phyloP scores from a whole-genome alignment of 2,329 filamentous ascomycete species.

The Fusarium sp. region DNA sequence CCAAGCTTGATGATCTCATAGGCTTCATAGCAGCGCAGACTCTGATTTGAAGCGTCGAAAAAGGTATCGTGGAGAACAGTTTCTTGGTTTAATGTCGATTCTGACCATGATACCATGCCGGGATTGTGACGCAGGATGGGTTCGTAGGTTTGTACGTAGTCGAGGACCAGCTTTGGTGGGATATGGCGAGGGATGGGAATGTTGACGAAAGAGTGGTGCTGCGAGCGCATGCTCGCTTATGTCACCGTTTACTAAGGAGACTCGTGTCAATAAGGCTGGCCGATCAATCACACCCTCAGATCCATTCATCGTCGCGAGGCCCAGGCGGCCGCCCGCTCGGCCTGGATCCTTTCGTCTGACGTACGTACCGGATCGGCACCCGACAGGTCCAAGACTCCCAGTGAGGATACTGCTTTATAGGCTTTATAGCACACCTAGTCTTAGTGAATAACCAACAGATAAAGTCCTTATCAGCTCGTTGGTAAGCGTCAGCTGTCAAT shows the following conservation, averaged over 20 bases:
- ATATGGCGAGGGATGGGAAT: slow-evolving; percentile 55
- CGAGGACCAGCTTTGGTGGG: slow-evolving; percentile 52
- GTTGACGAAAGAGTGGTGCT: slow-evolving; percentile 51
- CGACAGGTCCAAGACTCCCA: not conserved
- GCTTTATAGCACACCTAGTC: not conserved
- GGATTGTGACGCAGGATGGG: slow-evolving; percentile 57
- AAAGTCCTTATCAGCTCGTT: not conserved
- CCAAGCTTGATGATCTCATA: slow-evolving; percentile 51
- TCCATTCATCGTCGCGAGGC: not conserved
- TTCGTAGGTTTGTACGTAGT: slow-evolving; percentile 54
- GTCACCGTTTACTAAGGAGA: not conserved
- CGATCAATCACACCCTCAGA: not conserved
- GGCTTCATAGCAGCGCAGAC: slow-evolving; percentile 50
- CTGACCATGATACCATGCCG: slow-evolving; percentile 51
- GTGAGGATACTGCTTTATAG: not conserved
- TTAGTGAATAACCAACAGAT: not conserved
- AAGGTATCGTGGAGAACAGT: slow-evolving; percentile 55
- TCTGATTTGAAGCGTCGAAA: slow-evolving; percentile 51
- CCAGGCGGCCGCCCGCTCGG: not conserved
- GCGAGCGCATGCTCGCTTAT: slow-evolving; percentile 47
- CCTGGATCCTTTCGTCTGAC: slow-evolving; percentile 7
- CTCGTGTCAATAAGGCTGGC: not conserved
- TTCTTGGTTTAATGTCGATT: slow-evolving; percentile 47
- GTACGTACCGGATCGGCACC: slow-evolving; percentile 1
- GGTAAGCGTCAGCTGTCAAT: not conserved